Base-by-base conservation (phyloP, 352 stramenopile species). In the Globisporangium cystogenes region DNA sequence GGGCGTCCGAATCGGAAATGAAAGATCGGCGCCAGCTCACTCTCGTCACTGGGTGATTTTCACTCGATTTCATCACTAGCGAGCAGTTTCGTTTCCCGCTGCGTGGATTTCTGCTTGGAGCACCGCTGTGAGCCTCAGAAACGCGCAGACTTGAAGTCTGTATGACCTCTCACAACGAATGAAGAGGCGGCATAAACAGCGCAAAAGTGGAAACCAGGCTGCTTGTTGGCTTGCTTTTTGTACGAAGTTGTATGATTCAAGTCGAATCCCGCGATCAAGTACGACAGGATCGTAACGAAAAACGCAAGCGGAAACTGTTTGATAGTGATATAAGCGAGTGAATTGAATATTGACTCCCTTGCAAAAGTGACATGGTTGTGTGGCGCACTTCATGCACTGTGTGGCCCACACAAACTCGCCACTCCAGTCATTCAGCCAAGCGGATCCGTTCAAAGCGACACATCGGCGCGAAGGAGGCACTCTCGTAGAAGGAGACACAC, bases 41-140 rank as follows among this genome's bases (percentile, higher is more conserved):
- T 51, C 33, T 40, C 60, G 60, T 68, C 57, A 65, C 60, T n/a
- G n/a, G n/a, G n/a, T n/a, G n/a, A n/a, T n/a, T n/a, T n/a, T n/a
- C n/a, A n/a, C n/a, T n/a, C n/a, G n/a, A n/a, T n/a, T n/a, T n/a
- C n/a, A n/a, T n/a, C n/a, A n/a, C n/a, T n/a, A n/a, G n/a, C n/a
- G n/a, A n/a, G n/a, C n/a, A n/a, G n/a, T n/a, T n/a, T n/a, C n/a
- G n/a, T n/a, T n/a, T n/a, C n/a, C n/a, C n/a, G n/a, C n/a, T n/a
- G n/a, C n/a, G 20, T 39, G 20, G 16, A 61, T 60, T 64, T 58
- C 61, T 68, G 61, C 61, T 68, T 68, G 60, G 40, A n/a, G n/a
- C n/a, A n/a, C n/a, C n/a, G n/a, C n/a, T 44, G n/a, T 6, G 5
- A 44, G 39, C 39, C n/a, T 18, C n/a, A 45, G n/a, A 45, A 45